Conservation (phyloP, 176 grass and related monocot species). For the Metroxylon sagu region DNA sequence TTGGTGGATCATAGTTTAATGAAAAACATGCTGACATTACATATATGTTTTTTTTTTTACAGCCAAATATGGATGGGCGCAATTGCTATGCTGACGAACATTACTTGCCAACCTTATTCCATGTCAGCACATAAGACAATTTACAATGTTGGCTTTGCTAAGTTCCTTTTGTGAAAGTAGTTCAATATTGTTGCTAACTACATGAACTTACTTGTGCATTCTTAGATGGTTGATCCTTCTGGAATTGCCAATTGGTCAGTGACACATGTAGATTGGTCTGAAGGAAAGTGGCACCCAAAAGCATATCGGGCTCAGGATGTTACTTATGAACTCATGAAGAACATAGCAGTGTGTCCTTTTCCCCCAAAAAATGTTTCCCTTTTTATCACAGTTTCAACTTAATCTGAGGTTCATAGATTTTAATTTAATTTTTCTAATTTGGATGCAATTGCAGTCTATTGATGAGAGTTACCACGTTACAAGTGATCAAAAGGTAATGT, state of each 20-base stretch:
- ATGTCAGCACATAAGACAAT: conserved; percentile 35
- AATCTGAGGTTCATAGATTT: too few relatives aligned
- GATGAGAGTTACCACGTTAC: conserved; percentile 76
- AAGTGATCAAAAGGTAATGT: conserved; percentile 73
- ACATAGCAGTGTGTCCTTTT: conserved; percentile 65
- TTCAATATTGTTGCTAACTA: too few relatives aligned
- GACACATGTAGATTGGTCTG: conserved; percentile 98
- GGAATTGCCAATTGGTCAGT: conserved; percentile 95
- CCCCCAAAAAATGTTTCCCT: not conserved
- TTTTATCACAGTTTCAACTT: not conserved
- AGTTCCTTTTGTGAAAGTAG: too few relatives aligned
- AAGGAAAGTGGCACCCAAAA: conserved; percentile 96
- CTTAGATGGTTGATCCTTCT: conserved; percentile 86
- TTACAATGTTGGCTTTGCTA: too few relatives aligned
- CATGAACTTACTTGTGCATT: conserved; percentile 15
- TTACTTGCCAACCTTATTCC: conserved; percentile 94
- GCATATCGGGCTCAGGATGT: conserved; percentile 70
- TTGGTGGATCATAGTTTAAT: not conserved
- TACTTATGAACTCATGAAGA: conserved; percentile 80
- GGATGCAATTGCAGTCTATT: conserved; percentile 38
- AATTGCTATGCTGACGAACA: conserved; percentile 99
- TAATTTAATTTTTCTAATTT: conserved; percentile 1
- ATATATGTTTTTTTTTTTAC: conserved; percentile 14
- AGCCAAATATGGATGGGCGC: conserved; percentile 70
- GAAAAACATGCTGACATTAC: conserved; percentile 5